phyloP scores from a whole-genome alignment of 2,329 filamentous ascomycete genomes.

The Beauveria bassiana region DNA sequence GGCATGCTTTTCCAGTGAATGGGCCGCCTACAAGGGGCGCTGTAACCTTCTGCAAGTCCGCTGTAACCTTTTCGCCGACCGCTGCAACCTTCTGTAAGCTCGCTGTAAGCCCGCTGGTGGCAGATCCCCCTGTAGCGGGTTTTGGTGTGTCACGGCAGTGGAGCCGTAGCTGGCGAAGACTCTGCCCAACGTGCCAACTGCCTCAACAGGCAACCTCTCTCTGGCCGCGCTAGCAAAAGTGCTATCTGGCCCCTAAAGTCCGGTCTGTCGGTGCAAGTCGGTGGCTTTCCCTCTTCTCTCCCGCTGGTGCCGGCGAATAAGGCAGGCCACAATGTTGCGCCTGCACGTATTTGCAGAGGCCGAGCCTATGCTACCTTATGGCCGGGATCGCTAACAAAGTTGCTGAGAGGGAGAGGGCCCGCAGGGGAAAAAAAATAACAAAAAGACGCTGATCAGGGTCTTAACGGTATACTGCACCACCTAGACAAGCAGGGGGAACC shows the following conservation, averaged over 20 bases:
- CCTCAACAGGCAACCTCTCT: conserved; percentile 1
- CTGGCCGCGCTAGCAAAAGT: neutral
- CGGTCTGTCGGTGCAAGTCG: neutral
- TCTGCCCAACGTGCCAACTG: neutral
- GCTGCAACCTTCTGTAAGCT: neutral
- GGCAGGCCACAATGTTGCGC: neutral
- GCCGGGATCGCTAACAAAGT: neutral
- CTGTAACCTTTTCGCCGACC: neutral
- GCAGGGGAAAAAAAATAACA: neutral
- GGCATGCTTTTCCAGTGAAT: neutral
- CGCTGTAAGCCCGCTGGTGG: neutral
- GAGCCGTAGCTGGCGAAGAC: neutral
- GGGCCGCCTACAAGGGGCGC: neutral
- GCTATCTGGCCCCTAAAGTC: neutral
- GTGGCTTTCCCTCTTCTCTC: neutral
- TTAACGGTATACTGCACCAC: neutral
- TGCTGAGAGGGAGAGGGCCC: neutral
- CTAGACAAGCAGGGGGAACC: neutral
- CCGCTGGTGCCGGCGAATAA: neutral
- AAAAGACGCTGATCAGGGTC: conserved; percentile 3
- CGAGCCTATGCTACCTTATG: neutral
- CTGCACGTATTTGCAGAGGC: neutral
- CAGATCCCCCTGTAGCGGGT: neutral
- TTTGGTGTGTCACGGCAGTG: neutral
- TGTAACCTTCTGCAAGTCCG: neutral